A percentile compares a stretch with the other conserved stretches of the same genome.
phyloP scores from a whole-genome alignment of 345 rosid species.

The Lumnitzera racemosa region DNA sequence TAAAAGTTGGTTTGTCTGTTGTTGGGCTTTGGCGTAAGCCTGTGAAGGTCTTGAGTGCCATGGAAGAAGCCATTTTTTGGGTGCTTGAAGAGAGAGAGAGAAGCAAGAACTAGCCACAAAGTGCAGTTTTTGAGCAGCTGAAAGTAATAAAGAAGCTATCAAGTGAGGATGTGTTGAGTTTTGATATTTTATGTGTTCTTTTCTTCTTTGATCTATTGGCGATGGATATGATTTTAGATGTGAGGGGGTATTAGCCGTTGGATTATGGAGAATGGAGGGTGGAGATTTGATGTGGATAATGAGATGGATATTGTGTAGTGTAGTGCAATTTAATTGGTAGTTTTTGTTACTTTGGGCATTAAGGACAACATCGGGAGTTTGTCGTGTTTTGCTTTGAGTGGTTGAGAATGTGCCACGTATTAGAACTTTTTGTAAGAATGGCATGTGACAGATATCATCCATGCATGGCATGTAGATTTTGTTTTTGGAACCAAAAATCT shows the following conservation, averaged over 20 bases:
- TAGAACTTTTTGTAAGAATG: too few species aligned
- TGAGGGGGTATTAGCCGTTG: slow-evolving; percentile 20
- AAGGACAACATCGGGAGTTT: too few species aligned
- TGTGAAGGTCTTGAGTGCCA: slow-evolving; percentile 64
- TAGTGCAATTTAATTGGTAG: slow-evolving; percentile 3
- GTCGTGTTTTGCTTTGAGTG: not conserved
- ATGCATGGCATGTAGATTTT: too few species aligned
- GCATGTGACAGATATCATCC: too few species aligned
- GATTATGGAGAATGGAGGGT: slow-evolving; percentile 35
- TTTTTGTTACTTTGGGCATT: not conserved
- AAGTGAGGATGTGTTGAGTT: not conserved
- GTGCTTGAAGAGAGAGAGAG: not conserved
- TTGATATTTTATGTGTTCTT: not conserved
- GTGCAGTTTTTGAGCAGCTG: not conserved
- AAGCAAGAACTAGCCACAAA: not conserved
- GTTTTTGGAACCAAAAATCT: too few species aligned
- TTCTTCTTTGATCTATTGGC: not conserved
- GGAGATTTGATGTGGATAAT: slow-evolving; percentile 48
- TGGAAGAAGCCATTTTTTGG: slow-evolving; percentile 34
- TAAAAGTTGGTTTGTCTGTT: slow-evolving; percentile 23
- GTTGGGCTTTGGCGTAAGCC: slow-evolving; percentile 61
- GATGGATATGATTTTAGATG: slow-evolving; percentile 64
- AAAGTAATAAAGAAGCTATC: too few species aligned
- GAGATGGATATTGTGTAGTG: slow-evolving; percentile 18
- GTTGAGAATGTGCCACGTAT: slow-evolving; percentile 11